phyloP scores from a whole-genome alignment of 1,284 basidiomycete species.

The Cryptococcus hybrid region DNA sequence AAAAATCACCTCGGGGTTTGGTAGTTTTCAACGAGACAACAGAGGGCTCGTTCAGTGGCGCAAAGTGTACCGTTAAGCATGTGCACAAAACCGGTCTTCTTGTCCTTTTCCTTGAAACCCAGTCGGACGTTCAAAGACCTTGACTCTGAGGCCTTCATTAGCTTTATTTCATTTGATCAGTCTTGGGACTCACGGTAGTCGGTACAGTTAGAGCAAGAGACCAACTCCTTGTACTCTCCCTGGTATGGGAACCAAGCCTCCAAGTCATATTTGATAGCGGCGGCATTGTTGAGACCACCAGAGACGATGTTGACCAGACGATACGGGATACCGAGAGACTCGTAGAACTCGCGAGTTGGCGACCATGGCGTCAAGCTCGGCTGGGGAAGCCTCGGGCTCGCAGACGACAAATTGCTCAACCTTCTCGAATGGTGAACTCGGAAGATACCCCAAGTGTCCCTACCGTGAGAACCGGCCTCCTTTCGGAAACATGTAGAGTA shows the following conservation, averaged over 20 bases:
- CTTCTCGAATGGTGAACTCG: conserved; percentile 99
- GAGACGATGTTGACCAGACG: conserved; percentile 94
- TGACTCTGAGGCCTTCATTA: conserved; percentile 61
- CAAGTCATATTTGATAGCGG: conserved; percentile 94
- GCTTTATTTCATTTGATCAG: not conserved
- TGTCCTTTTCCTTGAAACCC: conserved; percentile 80
- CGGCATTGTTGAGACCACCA: conserved; percentile 93
- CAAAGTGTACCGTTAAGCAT: conserved; percentile 98
- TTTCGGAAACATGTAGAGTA: conserved; percentile 97
- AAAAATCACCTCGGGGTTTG: conserved; percentile 78
- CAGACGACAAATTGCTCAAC: conserved; percentile 96
- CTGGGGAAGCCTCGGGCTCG: conserved; percentile 90
- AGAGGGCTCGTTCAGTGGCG: conserved; percentile 92
- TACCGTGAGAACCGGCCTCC: conserved; percentile 94
- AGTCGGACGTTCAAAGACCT: conserved; percentile 85
- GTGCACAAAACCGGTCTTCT: conserved; percentile 88
- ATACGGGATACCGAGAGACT: conserved; percentile 88
- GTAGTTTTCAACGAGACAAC: conserved; percentile 98
- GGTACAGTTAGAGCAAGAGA: conserved; percentile 89
- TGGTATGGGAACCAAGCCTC: conserved; percentile 99
- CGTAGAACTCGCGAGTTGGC: conserved; percentile 90
- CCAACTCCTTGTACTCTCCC: conserved; percentile 90
- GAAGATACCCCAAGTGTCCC: conserved; percentile 99
- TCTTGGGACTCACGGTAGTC: conserved; percentile 74
- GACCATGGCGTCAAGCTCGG: conserved; percentile 90